Evolutionary conservation across 2,329 filamentous ascomycete species (phyloP).

Genomic region (Scopulariopsis brevicaulis): DNA sequence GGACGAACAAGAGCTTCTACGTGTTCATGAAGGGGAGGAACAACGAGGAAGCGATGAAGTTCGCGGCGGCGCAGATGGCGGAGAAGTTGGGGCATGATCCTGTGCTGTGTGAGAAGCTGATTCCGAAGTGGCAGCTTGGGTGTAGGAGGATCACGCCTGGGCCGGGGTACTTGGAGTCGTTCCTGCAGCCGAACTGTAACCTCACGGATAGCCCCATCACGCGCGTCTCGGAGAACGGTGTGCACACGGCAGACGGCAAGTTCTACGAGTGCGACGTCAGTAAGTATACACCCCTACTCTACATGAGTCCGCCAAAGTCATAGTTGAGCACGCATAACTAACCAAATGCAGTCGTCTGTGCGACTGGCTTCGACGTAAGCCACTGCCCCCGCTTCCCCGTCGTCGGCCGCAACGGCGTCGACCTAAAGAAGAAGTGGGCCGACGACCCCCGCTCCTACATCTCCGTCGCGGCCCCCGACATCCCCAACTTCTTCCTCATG

Average conservation of each 20-base stretch:
- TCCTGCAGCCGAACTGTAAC: constrained; percentile 30
- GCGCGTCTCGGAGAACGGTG: constrained; percentile 13
- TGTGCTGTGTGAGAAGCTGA: constrained; percentile 39
- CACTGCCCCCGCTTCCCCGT: constrained; percentile 24
- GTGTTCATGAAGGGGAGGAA: constrained; percentile 41
- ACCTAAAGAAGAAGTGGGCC: constrained; percentile 39
- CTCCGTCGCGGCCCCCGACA: constrained; percentile 15
- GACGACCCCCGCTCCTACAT: constrained; percentile 17
- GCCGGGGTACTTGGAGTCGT: constrained; percentile 27
- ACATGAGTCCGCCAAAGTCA: not conserved
- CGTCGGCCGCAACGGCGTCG: constrained; percentile 30
- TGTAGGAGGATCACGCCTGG: constrained; percentile 29
- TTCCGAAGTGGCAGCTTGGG: constrained; percentile 51
- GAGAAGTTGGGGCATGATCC: constrained; percentile 40
- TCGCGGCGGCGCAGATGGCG: constrained; percentile 38
- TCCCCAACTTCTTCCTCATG: constrained; percentile 20
- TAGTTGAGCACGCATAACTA: not conserved
- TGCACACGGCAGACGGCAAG: constrained; percentile 8
- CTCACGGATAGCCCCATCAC: constrained; percentile 25
- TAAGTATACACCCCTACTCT: not conserved
- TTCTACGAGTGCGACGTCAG: constrained; percentile 9
- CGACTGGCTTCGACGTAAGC: constrained; percentile 11
- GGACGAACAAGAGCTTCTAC: constrained; percentile 49
- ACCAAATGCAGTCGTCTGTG: constrained; percentile 6
- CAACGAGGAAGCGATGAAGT: constrained; percentile 32